Conservation (phyloP, 31 red algal genomes). For the Bonnemaisonia californica region DNA sequence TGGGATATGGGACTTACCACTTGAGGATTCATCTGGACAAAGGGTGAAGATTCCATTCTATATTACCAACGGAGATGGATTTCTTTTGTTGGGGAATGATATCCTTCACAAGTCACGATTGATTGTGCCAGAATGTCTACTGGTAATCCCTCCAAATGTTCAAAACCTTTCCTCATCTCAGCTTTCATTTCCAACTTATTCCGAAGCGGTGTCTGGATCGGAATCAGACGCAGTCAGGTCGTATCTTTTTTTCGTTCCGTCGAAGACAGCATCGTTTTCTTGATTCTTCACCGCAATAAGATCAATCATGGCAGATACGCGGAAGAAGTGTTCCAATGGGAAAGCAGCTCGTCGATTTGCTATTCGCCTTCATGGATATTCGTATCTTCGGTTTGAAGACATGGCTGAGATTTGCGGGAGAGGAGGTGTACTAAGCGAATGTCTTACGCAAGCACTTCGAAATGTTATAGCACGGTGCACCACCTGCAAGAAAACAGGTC, state of each 20-base stretch:
- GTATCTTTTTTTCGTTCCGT: no score
- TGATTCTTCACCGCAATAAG: not conserved
- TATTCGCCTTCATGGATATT: constrained; percentile 28
- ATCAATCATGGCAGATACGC: not conserved
- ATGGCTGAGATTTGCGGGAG: constrained; percentile 17
- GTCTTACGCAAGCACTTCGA: not conserved
- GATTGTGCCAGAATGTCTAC: not conserved
- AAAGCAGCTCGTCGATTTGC: constrained; percentile 20
- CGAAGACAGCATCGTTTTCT: no score
- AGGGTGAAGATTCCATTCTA: constrained; percentile 3
- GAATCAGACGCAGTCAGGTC: constrained; percentile 6
- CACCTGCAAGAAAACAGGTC: constrained; percentile 2
- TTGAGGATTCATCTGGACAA: not conserved
- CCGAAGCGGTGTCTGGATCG: not conserved
- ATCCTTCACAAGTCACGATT: not conserved
- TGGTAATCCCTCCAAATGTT: not conserved
- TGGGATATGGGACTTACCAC: not conserved
- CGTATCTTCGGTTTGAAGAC: constrained; percentile 18
- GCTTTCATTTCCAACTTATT: not conserved
- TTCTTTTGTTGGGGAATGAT: constrained; percentile 23
- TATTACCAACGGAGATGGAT: not conserved
- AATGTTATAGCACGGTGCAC: not conserved
- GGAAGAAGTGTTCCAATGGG: not conserved
- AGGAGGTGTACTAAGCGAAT: not conserved
- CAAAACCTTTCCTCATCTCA: not conserved